These are phyloP conservation scores for Spiromastix sp. DNA, from an alignment of 2,329 filamentous ascomycete genomes.

Conservation along the genomic window DNA sequence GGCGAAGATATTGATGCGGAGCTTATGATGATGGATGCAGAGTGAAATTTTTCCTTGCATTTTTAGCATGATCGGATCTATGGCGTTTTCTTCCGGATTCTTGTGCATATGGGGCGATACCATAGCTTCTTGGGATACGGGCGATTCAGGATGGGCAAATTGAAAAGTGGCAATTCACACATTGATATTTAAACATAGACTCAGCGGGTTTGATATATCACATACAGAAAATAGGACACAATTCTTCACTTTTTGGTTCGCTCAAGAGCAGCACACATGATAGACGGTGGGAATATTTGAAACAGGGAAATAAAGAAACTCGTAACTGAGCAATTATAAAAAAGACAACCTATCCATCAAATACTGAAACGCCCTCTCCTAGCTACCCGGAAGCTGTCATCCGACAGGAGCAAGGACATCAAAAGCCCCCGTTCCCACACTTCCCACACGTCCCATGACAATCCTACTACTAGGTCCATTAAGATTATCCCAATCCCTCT, in stretches of 20 bases:
- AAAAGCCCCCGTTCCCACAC: slow-evolving; percentile 82
- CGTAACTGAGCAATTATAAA: slow-evolving; percentile 6
- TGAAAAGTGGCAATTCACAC: no score
- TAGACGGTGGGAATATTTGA: background rate
- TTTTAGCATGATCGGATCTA: no score
- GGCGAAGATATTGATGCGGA: slow-evolving; percentile 21
- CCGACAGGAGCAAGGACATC: slow-evolving; percentile 59
- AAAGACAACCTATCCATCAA: slow-evolving; percentile 11
- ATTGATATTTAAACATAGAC: no score
- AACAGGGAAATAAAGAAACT: background rate
- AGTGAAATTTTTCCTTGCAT: no score
- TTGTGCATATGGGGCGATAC: no score
- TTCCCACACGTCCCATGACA: slow-evolving; percentile 73
- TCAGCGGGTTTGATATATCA: no score
- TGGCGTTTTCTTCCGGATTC: background rate
- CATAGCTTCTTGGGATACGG: no score
- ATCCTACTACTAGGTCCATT: slow-evolving; percentile 77
- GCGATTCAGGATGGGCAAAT: no score
- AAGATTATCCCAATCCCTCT: slow-evolving; percentile 83
- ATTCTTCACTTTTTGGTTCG: no score
- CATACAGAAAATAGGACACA: no score
- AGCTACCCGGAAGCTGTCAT: slow-evolving; percentile 20
- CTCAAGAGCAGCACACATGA: background rate
- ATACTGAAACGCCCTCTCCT: background rate
- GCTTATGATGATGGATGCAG: slow-evolving; percentile 7